Evolutionary conservation across 495 filamentous ascomycete species (phyloP), one percentile per base, ranked within the genome.

Genomic region (Lophiostoma macrostomum): DNA sequence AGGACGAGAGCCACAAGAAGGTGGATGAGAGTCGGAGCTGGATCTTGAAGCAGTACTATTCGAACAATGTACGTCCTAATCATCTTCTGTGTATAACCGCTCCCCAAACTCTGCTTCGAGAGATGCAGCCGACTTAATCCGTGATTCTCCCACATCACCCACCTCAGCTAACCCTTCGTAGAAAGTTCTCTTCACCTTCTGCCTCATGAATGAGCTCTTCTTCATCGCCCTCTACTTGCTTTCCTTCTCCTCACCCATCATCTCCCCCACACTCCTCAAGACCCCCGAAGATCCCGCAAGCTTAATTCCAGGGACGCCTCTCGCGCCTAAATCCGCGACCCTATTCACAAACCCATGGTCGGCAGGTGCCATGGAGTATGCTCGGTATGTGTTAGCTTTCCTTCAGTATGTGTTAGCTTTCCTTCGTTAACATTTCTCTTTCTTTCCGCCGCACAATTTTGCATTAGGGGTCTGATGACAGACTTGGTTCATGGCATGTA

Each of bases 221-320:
- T 99, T 97, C 76, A 90, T 99, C 67, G 90, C 90, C 36, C 80
- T 97, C 57, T 99, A 99, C 75, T 87, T 99, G 35, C 82, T 99
- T 36, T 95, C 90, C 61, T 99, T 99, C 79, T 90, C 85, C 37
- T 91, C 86, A 30, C 91, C 91, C 1, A 76, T 78, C 23, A 80
- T 96, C 49, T 90, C 88, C 2, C 89, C 91, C 0, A 86, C 85
- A 23, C 86, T 96, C 14, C 81, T 95, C 22, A 69, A 70, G 22
- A 46, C 69, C 65, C 47, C 31, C 27, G 35, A 39, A 0, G 70
- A 42, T 23, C 77, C 72, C 1, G 75, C 75, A 16, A 79, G 77
- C 23, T 75, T 80, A 40, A 79, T 84, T 63, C 78, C 80, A 16
- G 86, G 86, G 8, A 80, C 70, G 44, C 86, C 88, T 27, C 76